Conservation (phyloP, 2,329 filamentous ascomycete species). For the Colletotrichum lindemuthianum region DNA sequence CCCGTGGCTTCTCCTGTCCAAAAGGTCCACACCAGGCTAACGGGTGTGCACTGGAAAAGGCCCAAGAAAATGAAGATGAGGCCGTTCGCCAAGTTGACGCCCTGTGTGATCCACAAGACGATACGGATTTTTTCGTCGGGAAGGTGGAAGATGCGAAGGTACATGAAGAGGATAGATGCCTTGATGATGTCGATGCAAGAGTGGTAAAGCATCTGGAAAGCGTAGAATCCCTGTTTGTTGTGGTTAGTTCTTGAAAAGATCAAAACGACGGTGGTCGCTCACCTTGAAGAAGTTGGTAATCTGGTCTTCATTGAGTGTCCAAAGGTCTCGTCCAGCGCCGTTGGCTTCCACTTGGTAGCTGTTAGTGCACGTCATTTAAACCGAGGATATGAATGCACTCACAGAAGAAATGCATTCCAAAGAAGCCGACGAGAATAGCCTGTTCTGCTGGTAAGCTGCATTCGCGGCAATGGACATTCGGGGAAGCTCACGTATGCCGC, state of each 20-base stretch:
- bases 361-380: not conserved
- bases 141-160: slow-evolving; percentile 28
- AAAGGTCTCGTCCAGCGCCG: slow-evolving; percentile 27
- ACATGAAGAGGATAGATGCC: slow-evolving; percentile 31
- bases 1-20: slow-evolving; percentile 23
- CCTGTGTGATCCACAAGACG: slow-evolving; percentile 7
- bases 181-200: slow-evolving; percentile 29
- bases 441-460: not conserved
- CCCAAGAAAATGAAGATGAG: slow-evolving; percentile 7
- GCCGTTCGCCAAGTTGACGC: slow-evolving; percentile 11
- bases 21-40: slow-evolving; percentile 17
- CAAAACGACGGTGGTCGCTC: not conserved
- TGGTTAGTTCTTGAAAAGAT: not conserved
- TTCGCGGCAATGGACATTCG: accelerated
- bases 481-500: slow-evolving; percentile 3
- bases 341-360: slow-evolving; percentile 12
- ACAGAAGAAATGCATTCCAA: slow-evolving; percentile 5
- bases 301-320: slow-evolving; percentile 7
- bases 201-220: slow-evolving; percentile 13
- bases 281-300: slow-evolving; percentile 28
- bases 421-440: slow-evolving; percentile 2
- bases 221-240: slow-evolving; percentile 3
- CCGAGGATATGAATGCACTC: not conserved
- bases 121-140: slow-evolving; percentile 27
- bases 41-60: slow-evolving; percentile 20